Evolutionary conservation across 345 rosid species (phyloP).

Genomic region (Pugionium dolabratum): DNA sequence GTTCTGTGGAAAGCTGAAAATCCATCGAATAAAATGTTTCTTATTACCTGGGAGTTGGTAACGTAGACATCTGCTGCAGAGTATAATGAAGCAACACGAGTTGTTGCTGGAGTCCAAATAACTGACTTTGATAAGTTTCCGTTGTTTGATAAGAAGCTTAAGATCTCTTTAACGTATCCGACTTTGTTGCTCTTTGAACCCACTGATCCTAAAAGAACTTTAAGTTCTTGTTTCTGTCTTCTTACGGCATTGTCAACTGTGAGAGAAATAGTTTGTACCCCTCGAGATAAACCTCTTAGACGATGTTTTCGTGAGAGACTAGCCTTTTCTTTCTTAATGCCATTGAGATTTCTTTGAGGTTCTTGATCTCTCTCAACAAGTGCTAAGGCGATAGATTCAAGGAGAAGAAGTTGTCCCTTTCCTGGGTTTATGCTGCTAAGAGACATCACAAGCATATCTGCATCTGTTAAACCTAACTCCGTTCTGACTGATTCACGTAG

Average conservation of each 20-base stretch:
- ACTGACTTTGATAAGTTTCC: conserved; percentile 66
- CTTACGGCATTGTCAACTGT: conserved; percentile 15
- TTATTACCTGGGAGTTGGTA: conserved; percentile 82
- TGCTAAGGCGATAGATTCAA: conserved; percentile 61
- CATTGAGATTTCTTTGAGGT: conserved; percentile 36
- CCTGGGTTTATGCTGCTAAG: conserved; percentile 89
- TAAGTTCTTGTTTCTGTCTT: conserved; percentile 51
- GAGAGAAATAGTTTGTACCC: conserved; percentile 26
- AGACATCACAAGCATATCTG: conserved; percentile 83
- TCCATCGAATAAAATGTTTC: not conserved
- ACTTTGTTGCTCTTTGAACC: conserved; percentile 97
- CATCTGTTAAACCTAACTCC: conserved; percentile 73
- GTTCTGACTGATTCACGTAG: conserved; percentile 67
- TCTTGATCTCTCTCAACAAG: conserved; percentile 39
- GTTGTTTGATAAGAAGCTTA: conserved; percentile 57
- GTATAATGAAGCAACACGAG: conserved; percentile 85
- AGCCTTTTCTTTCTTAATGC: conserved; percentile 31
- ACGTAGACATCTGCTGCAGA: conserved; percentile 95
- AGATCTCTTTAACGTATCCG: conserved; percentile 68
- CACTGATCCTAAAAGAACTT: conserved; percentile 88
- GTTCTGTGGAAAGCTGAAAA: not conserved
- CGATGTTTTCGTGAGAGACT: conserved; percentile 53
- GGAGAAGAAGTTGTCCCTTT: conserved; percentile 86
- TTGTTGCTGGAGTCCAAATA: conserved; percentile 87
- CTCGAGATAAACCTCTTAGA: conserved; percentile 59